Conservation (phyloP, 2,329 filamentous ascomycete genomes). For the Pyricularia sp. region DNA sequence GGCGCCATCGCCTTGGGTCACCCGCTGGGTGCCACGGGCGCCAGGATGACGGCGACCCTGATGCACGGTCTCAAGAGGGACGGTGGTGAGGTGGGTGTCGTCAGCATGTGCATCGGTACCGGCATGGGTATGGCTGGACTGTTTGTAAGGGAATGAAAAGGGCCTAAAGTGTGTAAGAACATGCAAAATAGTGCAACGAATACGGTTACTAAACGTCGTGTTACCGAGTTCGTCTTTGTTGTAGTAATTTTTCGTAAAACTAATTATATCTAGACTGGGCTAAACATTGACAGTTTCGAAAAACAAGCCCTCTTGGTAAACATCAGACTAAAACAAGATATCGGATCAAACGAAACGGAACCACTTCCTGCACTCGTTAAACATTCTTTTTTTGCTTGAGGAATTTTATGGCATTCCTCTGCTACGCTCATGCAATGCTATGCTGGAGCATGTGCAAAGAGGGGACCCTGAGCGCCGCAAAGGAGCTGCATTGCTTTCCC, state of each 20-base stretch:
- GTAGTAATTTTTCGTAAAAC: neutral
- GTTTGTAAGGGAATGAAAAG: slow-evolving; percentile 20
- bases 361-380: neutral
- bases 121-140: slow-evolving; percentile 58
- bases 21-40: slow-evolving; percentile 81
- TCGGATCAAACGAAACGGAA: neutral
- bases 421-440: neutral
- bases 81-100: slow-evolving; percentile 69
- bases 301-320: neutral
- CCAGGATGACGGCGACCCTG: slow-evolving; percentile 68
- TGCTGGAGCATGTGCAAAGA: neutral
- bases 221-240: neutral
- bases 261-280: neutral
- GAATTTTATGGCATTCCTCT: neutral
- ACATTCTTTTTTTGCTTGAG: neutral
- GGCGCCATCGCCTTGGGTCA: slow-evolving; percentile 93
- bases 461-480: neutral
- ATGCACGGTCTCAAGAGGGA: slow-evolving; percentile 56
- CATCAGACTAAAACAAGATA: neutral
- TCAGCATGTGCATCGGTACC: slow-evolving; percentile 84
- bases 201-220: neutral
- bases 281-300: neutral
- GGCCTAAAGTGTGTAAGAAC: neutral
- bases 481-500: no score
- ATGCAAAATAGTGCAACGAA: neutral